phyloP scores from a whole-genome alignment of 148 eudicot species.

The Chenopodium formosanum region DNA sequence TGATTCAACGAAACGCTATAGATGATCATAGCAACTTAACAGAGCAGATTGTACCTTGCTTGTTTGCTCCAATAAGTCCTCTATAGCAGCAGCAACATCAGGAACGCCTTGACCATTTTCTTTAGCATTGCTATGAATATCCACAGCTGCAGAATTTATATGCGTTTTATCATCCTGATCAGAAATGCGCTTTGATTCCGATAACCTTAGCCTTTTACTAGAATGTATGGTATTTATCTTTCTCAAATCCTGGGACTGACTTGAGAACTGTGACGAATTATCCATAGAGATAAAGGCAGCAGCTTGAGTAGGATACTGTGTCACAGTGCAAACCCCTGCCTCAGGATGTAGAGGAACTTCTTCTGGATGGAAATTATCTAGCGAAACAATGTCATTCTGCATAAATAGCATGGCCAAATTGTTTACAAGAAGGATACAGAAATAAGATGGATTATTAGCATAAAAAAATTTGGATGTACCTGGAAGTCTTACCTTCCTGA shows the following conservation, averaged over 20 bases:
- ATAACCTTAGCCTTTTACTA: conserved; percentile 50
- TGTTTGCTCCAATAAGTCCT: conserved; percentile 86
- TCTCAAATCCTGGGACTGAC: conserved; percentile 42
- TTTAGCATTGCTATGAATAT: conserved; percentile 22
- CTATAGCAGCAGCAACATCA: conserved; percentile 92
- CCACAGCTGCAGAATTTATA: conserved; percentile 27
- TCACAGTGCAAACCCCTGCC: conserved; percentile 68
- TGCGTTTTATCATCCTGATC: conserved; percentile 21
- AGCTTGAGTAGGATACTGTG: conserved; percentile 85
- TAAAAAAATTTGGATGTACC: neutral
- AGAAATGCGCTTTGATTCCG: conserved; percentile 24
- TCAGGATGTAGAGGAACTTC: conserved; percentile 66
- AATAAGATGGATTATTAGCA: neutral
- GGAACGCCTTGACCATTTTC: conserved; percentile 46
- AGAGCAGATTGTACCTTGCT: conserved; percentile 57
- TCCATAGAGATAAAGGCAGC: conserved; percentile 40
- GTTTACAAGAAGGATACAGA: neutral
- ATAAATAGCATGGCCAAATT: conserved; percentile 13
- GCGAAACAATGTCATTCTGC: conserved; percentile 63
- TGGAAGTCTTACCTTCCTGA: conserved; percentile 53
- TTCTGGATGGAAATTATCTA: conserved; percentile 54
- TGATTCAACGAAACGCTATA: neutral
- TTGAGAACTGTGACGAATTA: conserved; percentile 50
- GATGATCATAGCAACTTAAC: conserved; percentile 12
- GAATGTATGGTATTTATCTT: conserved; percentile 34